A percentile compares a stretch with the other conserved stretches of the same genome.
Evolutionary conservation across 441 rosid species (phyloP).

Genomic region (Breynia disticha): DNA sequence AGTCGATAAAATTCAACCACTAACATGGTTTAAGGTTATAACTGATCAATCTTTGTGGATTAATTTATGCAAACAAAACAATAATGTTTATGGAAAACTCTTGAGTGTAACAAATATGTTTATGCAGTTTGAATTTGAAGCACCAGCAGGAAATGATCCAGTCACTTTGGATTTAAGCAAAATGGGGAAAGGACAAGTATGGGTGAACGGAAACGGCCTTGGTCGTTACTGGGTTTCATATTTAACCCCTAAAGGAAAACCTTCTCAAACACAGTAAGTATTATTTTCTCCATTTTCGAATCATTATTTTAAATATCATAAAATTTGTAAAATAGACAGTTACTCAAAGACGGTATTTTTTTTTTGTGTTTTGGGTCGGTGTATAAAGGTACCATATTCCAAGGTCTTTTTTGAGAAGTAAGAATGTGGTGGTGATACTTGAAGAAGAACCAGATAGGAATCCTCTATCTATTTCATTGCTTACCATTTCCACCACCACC

Average conservation of each 20-base stretch:
- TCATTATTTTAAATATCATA: neutral
- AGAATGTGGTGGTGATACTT: constrained; percentile 41
- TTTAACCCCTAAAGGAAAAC: constrained; percentile 38
- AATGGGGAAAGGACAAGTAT: constrained; percentile 79
- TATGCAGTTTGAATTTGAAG: constrained; percentile 42
- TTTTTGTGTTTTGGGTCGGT: neutral
- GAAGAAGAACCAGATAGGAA: constrained; percentile 59
- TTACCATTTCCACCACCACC: constrained; percentile 35
- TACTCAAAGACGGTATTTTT: too few species aligned
- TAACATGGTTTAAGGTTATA: constrained; percentile 75
- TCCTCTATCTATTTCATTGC: constrained; percentile 45
- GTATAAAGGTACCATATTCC: constrained; percentile 62
- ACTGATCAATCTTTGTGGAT: neutral
- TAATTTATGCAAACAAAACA: neutral
- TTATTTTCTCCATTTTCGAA: neutral
- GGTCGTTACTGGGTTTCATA: constrained; percentile 84
- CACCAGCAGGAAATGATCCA: constrained; percentile 56
- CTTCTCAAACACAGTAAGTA: constrained; percentile 46
- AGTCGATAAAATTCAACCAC: constrained; percentile 21
- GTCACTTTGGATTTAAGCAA: constrained; percentile 52
- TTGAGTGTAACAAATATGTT: neutral
- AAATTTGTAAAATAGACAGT: too few species aligned
- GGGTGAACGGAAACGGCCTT: constrained; percentile 75
- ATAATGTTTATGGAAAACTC: too few species aligned
- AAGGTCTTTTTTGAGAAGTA: constrained; percentile 37